phyloP scores from a whole-genome alignment of 306 rosid species.

The Vigna reflexopilosa region DNA sequence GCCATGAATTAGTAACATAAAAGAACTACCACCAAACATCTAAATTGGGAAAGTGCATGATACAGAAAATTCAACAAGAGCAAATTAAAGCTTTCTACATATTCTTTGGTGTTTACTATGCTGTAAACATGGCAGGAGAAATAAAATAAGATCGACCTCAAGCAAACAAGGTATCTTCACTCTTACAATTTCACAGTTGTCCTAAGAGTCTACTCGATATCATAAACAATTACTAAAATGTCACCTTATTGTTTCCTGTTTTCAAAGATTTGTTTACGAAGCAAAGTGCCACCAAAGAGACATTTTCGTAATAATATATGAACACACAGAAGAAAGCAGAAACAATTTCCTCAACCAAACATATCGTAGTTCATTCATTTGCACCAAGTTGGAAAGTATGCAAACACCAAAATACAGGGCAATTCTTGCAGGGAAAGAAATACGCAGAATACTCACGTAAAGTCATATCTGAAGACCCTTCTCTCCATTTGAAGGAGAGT shows the following conservation, averaged over 20 bases:
- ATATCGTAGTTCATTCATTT: constrained; percentile 4
- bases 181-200: constrained; percentile 37
- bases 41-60: not conserved
- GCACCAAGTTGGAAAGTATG: constrained; percentile 2
- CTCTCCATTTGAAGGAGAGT: constrained; percentile 86
- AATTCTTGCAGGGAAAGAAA: not conserved
- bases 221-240: not conserved
- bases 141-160: constrained; percentile 14
- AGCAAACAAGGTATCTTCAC: constrained; percentile 11
- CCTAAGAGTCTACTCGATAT: constrained; percentile 15
- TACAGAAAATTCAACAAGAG: constrained; percentile 21
- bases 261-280: not conserved
- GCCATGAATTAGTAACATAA: constrained; percentile 39
- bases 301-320: not conserved
- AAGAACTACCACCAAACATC: constrained; percentile 32
- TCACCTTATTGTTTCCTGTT: not conserved
- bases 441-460: constrained; percentile 62
- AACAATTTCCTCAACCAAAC: constrained; percentile 6
- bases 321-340: not conserved
- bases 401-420: constrained; percentile 18
- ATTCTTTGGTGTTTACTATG: not conserved
- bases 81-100: not conserved
- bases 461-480: constrained; percentile 62
- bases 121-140: not conserved
- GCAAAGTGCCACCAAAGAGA: not conserved